These are phyloP conservation scores for Testicularia cyperi DNA, from an alignment of 1,284 basidiomycete genomes.

Conservation along the genomic window DNA sequence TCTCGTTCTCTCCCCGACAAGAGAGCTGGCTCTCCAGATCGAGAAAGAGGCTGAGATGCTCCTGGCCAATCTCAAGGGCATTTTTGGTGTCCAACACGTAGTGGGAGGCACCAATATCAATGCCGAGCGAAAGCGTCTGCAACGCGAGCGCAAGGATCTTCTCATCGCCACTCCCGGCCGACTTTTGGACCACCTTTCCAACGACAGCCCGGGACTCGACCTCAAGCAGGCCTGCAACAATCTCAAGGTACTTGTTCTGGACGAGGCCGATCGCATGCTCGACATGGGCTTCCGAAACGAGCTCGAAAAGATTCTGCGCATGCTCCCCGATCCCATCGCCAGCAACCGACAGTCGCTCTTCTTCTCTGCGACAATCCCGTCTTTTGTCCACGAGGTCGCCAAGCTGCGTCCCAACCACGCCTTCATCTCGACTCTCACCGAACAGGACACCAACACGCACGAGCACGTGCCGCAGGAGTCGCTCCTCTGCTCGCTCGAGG, in stretches of 20 bases:
- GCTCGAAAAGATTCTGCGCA: constrained; percentile 54
- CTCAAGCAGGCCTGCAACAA: constrained; percentile 47
- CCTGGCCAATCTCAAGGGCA: constrained; percentile 33
- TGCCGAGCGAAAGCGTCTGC: constrained; percentile 57
- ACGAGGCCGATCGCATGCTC: constrained; percentile 64
- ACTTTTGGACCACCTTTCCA: constrained; percentile 63
- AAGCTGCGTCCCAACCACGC: constrained; percentile 62
- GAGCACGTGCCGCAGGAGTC: constrained; percentile 68
- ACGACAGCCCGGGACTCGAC: constrained; percentile 55
- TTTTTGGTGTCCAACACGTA: constrained; percentile 59
- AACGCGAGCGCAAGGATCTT: constrained; percentile 59
- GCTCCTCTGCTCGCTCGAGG: constrained; percentile 28
- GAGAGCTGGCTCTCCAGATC: constrained; percentile 63
- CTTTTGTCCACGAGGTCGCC: constrained; percentile 60
- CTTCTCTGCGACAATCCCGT: constrained; percentile 64
- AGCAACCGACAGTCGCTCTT: constrained; percentile 63
- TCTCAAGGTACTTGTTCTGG: constrained; percentile 61
- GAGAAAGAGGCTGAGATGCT: constrained; percentile 51
- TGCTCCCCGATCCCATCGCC: constrained; percentile 57
- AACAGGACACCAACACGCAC: constrained; percentile 70
- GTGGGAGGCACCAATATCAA: constrained; percentile 63
- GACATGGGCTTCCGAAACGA: constrained; percentile 59
- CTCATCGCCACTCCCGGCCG: constrained; percentile 64
- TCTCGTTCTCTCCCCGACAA: constrained; percentile 63
- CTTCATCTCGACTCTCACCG: constrained; percentile 69